Evolutionary conservation across 1,284 basidiomycete species (phyloP).

Genomic region (Wallemia ichthyophaga): DNA sequence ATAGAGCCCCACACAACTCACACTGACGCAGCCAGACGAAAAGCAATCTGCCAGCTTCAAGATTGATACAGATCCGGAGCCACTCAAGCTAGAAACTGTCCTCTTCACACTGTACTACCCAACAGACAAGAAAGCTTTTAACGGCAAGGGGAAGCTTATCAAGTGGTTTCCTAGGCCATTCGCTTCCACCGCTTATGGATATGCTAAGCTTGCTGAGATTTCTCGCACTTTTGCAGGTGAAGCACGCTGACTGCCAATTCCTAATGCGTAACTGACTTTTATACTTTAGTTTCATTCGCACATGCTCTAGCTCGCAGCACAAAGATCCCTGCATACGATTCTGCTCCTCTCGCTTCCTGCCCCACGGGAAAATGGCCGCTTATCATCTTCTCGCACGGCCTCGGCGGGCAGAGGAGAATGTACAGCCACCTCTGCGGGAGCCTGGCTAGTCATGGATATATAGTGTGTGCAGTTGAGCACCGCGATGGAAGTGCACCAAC

Average conservation of each 20-base stretch:
- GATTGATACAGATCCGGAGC: not conserved
- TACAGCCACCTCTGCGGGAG: slow-evolving; percentile 6
- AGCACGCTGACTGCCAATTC: not conserved
- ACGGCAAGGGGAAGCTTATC: not conserved
- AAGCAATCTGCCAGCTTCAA: not conserved
- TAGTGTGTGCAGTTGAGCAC: slow-evolving; percentile 11
- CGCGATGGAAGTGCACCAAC: slow-evolving; percentile 9
- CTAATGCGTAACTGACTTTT: not conserved
- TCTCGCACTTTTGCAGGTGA: not conserved
- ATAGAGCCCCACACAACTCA: not conserved
- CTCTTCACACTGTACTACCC: not conserved
- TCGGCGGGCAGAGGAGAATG: not conserved
- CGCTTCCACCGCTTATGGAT: not conserved
- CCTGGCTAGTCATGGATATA: slow-evolving; percentile 9
- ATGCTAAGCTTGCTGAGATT: not conserved
- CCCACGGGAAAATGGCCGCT: not conserved
- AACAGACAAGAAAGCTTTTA: not conserved
- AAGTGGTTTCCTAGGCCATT: not conserved
- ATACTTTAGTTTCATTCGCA: not conserved
- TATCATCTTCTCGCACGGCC: slow-evolving; percentile 1
- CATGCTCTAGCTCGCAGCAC: not conserved
- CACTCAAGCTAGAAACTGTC: not conserved
- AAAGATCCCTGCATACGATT: not conserved
- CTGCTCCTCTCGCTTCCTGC: not conserved
- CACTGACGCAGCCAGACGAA: not conserved